A percentile compares a stretch with the other conserved stretches of the same genome.
These are phyloP conservation scores for Polyrhizophydium stewartii DNA, from an alignment of 371 early-diverging fungal species.

Conservation along the genomic window DNA sequence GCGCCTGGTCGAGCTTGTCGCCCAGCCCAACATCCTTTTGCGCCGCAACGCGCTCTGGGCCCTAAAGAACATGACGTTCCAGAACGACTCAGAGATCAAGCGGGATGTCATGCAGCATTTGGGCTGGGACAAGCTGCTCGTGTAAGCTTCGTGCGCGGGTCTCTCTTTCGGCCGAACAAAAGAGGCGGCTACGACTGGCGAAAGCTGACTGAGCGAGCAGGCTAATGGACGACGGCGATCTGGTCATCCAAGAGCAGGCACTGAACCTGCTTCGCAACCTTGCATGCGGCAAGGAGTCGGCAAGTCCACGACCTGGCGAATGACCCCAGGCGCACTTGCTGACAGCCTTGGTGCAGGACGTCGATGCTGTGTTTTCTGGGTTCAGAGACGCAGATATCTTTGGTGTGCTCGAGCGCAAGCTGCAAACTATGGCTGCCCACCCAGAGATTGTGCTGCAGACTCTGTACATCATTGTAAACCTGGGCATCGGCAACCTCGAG, in stretches of 20 bases:
- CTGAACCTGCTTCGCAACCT: slow-evolving; percentile 76
- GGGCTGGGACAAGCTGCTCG: slow-evolving; percentile 55
- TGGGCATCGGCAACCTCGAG: slow-evolving; percentile 63
- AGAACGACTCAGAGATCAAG: slow-evolving; percentile 66
- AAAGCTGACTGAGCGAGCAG: slow-evolving; percentile 12
- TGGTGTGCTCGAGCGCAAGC: slow-evolving; percentile 63
- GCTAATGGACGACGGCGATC: slow-evolving; percentile 59
- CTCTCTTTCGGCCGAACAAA: neutral
- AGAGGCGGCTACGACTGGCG: too few relatives aligned
- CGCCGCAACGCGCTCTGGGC: slow-evolving; percentile 82
- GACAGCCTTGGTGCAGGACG: slow-evolving; percentile 35
- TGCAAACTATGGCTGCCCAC: slow-evolving; percentile 26
- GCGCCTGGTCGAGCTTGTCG: slow-evolving; percentile 62
- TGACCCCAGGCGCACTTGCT: neutral
- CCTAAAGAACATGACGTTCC: slow-evolving; percentile 74
- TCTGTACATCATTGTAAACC: slow-evolving; percentile 66
- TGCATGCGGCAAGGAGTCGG: slow-evolving; percentile 57
- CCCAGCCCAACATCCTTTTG: slow-evolving; percentile 31
- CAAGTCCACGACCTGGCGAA: neutral
- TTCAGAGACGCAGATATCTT: slow-evolving; percentile 60
- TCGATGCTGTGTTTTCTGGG: slow-evolving; percentile 66
- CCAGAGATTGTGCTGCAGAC: slow-evolving; percentile 43
- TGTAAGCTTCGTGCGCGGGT: slow-evolving; percentile 21
- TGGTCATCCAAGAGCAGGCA: slow-evolving; percentile 72
- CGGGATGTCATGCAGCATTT: slow-evolving; percentile 64